Conservation (phyloP, 2,329 filamentous ascomycete genomes). For the Monosporascus sp. region DNA sequence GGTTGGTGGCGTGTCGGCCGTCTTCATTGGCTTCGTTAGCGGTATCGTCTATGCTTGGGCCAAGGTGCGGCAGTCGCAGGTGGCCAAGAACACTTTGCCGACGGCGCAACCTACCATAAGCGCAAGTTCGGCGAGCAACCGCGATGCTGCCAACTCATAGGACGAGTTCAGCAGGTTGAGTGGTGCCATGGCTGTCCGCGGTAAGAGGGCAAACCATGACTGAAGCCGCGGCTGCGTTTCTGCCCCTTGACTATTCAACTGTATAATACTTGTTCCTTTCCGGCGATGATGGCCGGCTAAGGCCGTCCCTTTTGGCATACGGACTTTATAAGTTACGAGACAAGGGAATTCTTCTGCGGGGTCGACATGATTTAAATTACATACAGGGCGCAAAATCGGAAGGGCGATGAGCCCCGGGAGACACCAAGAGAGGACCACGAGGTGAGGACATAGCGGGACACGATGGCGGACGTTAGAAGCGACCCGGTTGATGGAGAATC, state of each 20-base stretch:
- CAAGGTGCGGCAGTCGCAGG: conserved; percentile 73
- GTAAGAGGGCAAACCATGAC: conserved; percentile 5
- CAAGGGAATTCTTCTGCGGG: neutral
- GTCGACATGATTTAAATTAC: neutral
- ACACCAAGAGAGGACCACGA: neutral
- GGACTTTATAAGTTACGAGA: neutral
- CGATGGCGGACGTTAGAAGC: too few species aligned
- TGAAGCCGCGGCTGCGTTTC: conserved; percentile 10
- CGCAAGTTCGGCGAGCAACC: conserved; percentile 85
- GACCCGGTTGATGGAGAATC: too few species aligned
- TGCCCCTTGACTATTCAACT: conserved; percentile 15
- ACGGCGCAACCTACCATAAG: conserved; percentile 71
- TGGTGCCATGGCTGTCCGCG: conserved; percentile 1
- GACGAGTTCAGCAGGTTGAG: neutral
- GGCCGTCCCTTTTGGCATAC: neutral
- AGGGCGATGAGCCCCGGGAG: neutral
- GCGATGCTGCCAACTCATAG: conserved; percentile 73
- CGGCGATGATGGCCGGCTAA: neutral
- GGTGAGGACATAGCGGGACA: too few species aligned
- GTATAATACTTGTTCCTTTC: conserved; percentile 23
- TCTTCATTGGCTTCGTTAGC: conserved; percentile 83
- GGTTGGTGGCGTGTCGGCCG: conserved; percentile 85
- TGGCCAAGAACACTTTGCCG: conserved; percentile 61
- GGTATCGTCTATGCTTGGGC: conserved; percentile 86
- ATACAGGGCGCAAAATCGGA: neutral